phyloP scores from a whole-genome alignment of 1,284 basidiomycete species.

The Rhodotorula sp. region DNA sequence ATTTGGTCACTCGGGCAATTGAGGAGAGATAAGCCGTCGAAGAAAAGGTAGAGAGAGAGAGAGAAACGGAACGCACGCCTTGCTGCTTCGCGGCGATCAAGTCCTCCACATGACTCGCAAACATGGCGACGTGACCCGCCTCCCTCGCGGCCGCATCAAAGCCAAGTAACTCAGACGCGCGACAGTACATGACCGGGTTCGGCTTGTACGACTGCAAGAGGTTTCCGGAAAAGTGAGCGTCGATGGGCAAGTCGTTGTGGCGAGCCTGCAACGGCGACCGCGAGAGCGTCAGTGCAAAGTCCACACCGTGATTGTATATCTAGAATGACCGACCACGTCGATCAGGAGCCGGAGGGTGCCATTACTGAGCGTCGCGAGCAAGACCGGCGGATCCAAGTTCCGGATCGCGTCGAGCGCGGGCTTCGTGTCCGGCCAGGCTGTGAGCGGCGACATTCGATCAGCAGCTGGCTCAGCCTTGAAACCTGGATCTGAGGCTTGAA shows the following conservation, averaged over 20 bases:
- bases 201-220: conserved; percentile 48
- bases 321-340: conserved; percentile 33
- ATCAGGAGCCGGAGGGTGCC: conserved; percentile 40
- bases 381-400: conserved; percentile 7
- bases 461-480: no score
- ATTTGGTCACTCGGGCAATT: not conserved
- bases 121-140: conserved; percentile 46
- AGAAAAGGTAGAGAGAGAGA: not conserved
- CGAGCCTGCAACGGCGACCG: conserved; percentile 34
- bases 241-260: conserved; percentile 44
- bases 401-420: conserved; percentile 13
- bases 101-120: conserved; percentile 48
- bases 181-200: conserved; percentile 45
- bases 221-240: conserved; percentile 46
- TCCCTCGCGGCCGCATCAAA: conserved; percentile 19
- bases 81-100: conserved; percentile 44
- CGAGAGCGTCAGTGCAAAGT: no score
- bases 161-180: conserved; percentile 40
- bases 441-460: not conserved
- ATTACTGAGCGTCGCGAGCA: conserved; percentile 39
- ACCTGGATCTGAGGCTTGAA: no score
- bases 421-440: conserved; percentile 36
- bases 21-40: no score
- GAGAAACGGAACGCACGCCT: conserved; percentile 37
- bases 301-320: no score